Percentiles rank a stretch among this genome's conserved stretches.
phyloP scores from a whole-genome alignment of 1,284 basidiomycete species.

The Pholiota adiposa region DNA sequence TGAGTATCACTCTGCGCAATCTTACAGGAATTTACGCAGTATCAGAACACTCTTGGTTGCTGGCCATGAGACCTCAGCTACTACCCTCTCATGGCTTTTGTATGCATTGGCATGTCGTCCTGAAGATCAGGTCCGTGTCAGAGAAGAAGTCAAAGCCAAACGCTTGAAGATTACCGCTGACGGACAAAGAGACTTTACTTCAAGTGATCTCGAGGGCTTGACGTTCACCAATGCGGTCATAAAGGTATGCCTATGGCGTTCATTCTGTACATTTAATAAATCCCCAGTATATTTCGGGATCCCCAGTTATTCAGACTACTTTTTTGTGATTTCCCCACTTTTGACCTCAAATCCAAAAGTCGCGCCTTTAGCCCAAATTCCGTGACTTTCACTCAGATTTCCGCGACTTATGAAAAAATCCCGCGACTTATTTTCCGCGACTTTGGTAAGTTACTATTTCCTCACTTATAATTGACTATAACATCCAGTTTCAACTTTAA shows the following conservation, averaged over 20 bases:
- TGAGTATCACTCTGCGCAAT: neutral
- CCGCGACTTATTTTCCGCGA: no score
- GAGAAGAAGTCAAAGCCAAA: slow-evolving; percentile 21
- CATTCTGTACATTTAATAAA: no score
- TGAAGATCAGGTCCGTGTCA: slow-evolving; percentile 31
- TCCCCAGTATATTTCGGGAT: no score
- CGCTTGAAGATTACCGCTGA: slow-evolving; percentile 7
- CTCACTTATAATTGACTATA: no score
- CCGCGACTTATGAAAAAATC: no score
- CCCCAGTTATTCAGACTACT: no score
- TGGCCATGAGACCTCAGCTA: slow-evolving; percentile 32
- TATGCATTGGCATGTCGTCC: slow-evolving; percentile 26
- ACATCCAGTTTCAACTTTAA: no score
- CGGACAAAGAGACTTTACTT: slow-evolving; percentile 13
- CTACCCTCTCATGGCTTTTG: slow-evolving; percentile 28
- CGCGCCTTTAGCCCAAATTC: no score
- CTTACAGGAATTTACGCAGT: neutral
- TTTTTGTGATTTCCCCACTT: no score
- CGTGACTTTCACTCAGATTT: no score
- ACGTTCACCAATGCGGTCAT: slow-evolving; percentile 14
- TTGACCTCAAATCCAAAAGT: no score
- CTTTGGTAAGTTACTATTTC: no score
- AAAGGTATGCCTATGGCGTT: slow-evolving; percentile 7
- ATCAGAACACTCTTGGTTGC: slow-evolving; percentile 10
- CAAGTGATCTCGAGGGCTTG: slow-evolving; percentile 10